Evolutionary conservation across 805 yeast genomes (phyloP), one percentile per base, ranked within the genome.

Genomic region (Starmerella apicola): DNA sequence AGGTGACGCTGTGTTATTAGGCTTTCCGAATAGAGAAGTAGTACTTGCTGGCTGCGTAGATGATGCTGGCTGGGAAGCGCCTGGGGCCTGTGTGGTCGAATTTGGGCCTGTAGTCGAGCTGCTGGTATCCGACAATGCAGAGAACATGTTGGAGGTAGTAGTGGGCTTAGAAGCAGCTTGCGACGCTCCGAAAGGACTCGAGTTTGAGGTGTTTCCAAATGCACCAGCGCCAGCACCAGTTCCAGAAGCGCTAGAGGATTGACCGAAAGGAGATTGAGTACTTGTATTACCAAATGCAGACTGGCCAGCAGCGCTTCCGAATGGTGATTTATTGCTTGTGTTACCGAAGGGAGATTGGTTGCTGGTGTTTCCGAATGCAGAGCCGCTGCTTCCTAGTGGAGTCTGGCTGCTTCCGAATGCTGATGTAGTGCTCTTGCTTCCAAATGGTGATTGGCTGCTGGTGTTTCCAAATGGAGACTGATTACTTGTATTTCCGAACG

Each of bases 331-430:
- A 23, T 7, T 23, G 7, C 12, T 7, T 12, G 26, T n/a, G n/a
- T 24, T 24, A 6, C 30, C 30, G 17, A 27, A 27, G 26, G 26
- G 26, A 23, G 7, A 8, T 23, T 23, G 7, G 10, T 23, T 7
- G 19, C 49, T 45, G 9, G 39, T 27, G 33, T 37, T 41, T 16
- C 45, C 48, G 29, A 45, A 46, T n/a, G 47, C 42, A 6, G 45
- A 24, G 37, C 39, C 40, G 2, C 51, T 42, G 10, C 49, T 38
- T 16, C 49, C 46, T 21, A 44, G 37, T 3, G 45, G 39, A 12
- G 37, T 15, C 21, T 26, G 41, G 24, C 42, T 7, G 15, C 10
- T 17, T 8, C 20, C 16, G 25, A 27, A 18, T 6, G 26, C 10
- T 8, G 26, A 23, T 12, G 7, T 7, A 8, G 26, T 12, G 26